Conservation (phyloP, 768 basidiomycete genomes). For the Tephrocybe sp. region DNA sequence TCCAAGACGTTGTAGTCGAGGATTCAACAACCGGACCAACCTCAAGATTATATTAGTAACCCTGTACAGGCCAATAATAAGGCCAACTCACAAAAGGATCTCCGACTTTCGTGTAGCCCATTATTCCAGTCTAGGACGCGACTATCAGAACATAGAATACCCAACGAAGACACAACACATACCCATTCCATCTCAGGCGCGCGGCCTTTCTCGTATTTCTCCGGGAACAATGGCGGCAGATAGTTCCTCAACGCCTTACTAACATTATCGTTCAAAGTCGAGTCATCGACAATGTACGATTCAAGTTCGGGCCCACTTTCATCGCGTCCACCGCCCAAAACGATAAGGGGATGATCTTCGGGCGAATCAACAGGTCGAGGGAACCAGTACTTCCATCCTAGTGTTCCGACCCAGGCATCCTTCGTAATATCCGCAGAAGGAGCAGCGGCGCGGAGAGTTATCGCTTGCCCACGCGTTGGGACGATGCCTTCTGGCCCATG, state of each 20-base stretch:
- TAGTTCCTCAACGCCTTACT: constrained; percentile 55
- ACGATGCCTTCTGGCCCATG: constrained; percentile 54
- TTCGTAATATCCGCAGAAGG: constrained; percentile 38
- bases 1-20: constrained; percentile 24
- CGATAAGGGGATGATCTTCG: constrained; percentile 53
- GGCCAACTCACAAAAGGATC: constrained; percentile 74
- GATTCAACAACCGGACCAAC: constrained; percentile 58
- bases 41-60: constrained; percentile 38
- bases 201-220: constrained; percentile 43
- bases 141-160: neutral
- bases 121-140: constrained; percentile 69
- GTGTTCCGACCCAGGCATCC: constrained; percentile 47
- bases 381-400: constrained; percentile 80
- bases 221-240: constrained; percentile 58
- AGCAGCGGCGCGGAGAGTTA: constrained; percentile 40
- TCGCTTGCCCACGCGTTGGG: constrained; percentile 73
- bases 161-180: constrained; percentile 17
- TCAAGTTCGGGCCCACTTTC: constrained; percentile 44
- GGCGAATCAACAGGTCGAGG: constrained; percentile 50
- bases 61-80: too few species aligned
- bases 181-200: constrained; percentile 86
- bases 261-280: constrained; percentile 44
- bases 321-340: constrained; percentile 72
- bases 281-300: constrained; percentile 58
- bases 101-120: constrained; percentile 63